Conservation (phyloP, 1,284 basidiomycete genomes). For the Kalmanozyma brasiliensis region DNA sequence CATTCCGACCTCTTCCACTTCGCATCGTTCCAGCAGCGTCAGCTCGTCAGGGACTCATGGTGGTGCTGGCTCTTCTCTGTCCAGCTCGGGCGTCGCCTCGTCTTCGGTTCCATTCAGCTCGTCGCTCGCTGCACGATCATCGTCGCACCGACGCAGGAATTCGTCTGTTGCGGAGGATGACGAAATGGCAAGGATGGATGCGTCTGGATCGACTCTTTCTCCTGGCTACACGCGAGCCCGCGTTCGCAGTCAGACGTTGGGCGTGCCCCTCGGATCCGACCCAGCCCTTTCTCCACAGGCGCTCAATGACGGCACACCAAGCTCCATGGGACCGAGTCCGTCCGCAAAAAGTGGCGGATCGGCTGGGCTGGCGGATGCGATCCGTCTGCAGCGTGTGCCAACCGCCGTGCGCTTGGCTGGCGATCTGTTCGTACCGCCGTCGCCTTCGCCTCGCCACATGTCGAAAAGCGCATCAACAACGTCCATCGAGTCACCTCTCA, state of each 20-base stretch:
- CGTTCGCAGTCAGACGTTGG: constrained; percentile 57
- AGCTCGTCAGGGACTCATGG: constrained; percentile 47
- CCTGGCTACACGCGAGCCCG: constrained; percentile 40
- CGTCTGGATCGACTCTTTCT: constrained; percentile 4
- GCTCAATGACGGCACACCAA: constrained; percentile 10
- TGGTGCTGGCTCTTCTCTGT: constrained; percentile 26
- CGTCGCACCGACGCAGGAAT: constrained; percentile 18
- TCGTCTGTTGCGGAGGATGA: constrained; percentile 42
- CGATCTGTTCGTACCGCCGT: constrained; percentile 66
- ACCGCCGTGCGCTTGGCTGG: constrained; percentile 71
- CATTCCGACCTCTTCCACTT: constrained; percentile 28
- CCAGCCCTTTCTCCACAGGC: constrained; percentile 8
- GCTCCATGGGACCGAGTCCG: constrained; percentile 31
- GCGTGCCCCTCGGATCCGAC: constrained; percentile 20
- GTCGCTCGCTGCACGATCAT: constrained; percentile 12
- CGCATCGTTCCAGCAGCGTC: constrained; percentile 39
- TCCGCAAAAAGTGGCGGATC: constrained; percentile 13
- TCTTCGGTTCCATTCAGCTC: constrained; percentile 36
- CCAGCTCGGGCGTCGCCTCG: constrained; percentile 29
- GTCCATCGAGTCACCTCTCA: constrained; percentile 39
- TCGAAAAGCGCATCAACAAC: constrained; percentile 40
- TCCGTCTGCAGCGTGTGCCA: constrained; percentile 72
- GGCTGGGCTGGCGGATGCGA: constrained; percentile 66
- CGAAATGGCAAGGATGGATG: constrained; percentile 11
- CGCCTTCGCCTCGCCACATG: constrained; percentile 39